Base-by-base conservation (phyloP, 2,329 filamentous ascomycete genomes). In the Sporothrix variecibatus region DNA sequence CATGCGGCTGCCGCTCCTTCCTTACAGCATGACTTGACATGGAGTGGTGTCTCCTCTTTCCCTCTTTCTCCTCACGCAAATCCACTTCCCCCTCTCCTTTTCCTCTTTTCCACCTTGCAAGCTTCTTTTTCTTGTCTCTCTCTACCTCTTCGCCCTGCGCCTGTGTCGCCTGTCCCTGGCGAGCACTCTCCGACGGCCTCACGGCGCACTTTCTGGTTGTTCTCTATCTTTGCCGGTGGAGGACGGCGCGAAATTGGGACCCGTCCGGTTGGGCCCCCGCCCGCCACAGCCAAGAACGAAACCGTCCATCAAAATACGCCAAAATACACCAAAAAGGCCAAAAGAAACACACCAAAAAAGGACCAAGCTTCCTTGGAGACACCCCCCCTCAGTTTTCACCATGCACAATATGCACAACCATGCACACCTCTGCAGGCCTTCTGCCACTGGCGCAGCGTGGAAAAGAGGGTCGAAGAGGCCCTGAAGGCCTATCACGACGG, bases 141-240 rank as follows among this genome's bases (percentile, higher is more conserved):
- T 65, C 5, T 7, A 7, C 62, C 17, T 38, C 40, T 15, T 28
- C 40, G 8, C 31, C 17, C 9, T 23, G 4, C 28, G 15, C 40
- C 4, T 38, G 38, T 38, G 56, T 49, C n/a, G 23, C 17, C n/a
- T 62, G 12, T n/a, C 31, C 31, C 20, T 46, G 8, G 62, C 38
- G 6, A 23, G 3, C 15, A 68, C 23, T 6, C 67, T 38, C 43
- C 28, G 23, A 31, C n/a, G 15, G 43, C 28, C 26, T 51, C 23
- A 38, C 26, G 23, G 43, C 43, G 26, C 26, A 51, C 46, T 34
- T 34, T 9, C 46, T 23, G 26, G 28, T 9, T 8, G 15, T 17
- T 51, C 26, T 69, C 40, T 69, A 49, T 69, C 65, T 69, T 4
- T 53, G 65, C 65, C 43, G 65, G 43, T 51, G 65, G 23, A 69